Evolutionary conservation across 345 rosid genomes (phyloP), one percentile per base, ranked within the genome.

Genomic region (Excoecaria cochinchinensis): DNA sequence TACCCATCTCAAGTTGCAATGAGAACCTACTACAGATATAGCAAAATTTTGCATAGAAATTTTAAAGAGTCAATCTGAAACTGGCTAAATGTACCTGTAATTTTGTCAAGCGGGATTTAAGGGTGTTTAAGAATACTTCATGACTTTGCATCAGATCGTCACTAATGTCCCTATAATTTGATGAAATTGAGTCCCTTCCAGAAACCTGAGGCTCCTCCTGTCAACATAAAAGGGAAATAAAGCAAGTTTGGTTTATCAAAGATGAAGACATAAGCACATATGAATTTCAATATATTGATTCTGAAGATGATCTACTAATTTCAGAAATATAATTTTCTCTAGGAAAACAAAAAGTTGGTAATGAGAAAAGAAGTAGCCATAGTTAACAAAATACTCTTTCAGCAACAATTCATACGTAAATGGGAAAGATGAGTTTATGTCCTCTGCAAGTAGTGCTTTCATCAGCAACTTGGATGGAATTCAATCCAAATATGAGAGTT

Each of bases 21-120:
- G 38, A 44, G 25, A 50, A 48, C 48, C 12, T 38, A 21, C 6
- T 14, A 39, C 53, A 13, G 46, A 56, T 19, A n/a, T 39, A 52
- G 56, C 68, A 42, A 70, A 0, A 39, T 19, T 16, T 36, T 59
- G 69, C 61, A 50, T 38, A 66, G 48, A 16, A n/a, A 53, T 69
- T 38, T 15, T 48, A 73, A 59, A 52, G 66, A 56, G 75, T 31
- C n/a, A 1, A 42, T 36, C 67, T 44, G 24, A 31, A 72, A 63
- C 57, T 47, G 75, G 61, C 64, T 64, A 62, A 77, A 77, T 48
- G 74, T 80, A 95, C 99, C 97, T 95, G 98, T 76, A 95, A 85
- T 77, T 95, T 95, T 74, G 97, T 93, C 79, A 93, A 80, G 78
- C 99, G 91, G 44, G 95, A 91, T 71, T 92, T 88, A 69, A 95